These are phyloP conservation scores for Linnemannia hyalina DNA, from an alignment of 192 early-diverging fungal genomes.

Conservation along the genomic window DNA sequence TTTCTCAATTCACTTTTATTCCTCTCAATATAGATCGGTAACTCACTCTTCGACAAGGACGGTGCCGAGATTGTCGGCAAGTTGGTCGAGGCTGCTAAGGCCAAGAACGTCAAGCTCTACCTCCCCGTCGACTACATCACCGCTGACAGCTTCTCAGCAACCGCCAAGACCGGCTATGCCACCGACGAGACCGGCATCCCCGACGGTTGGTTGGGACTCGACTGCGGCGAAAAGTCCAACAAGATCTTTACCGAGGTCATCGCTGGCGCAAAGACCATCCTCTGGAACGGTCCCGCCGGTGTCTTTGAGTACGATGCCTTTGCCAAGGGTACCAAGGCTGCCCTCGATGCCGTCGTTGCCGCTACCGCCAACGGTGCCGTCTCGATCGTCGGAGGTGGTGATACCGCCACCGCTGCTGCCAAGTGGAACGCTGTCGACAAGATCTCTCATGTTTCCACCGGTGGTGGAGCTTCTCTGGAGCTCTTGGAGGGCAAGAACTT, in stretches of 20 bases:
- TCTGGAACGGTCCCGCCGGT: conserved; percentile 99
- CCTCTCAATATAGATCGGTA: conserved; percentile 75
- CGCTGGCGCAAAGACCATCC: conserved; percentile 87
- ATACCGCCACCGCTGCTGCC: conserved; percentile 97
- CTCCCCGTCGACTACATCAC: conserved; percentile 92
- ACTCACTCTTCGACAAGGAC: conserved; percentile 89
- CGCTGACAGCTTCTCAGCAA: conserved; percentile 87
- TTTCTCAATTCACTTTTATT: not conserved
- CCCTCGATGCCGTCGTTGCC: conserved; percentile 88
- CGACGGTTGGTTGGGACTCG: conserved; percentile 93
- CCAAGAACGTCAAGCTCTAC: conserved; percentile 89
- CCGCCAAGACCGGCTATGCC: conserved; percentile 87
- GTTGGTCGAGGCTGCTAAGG: conserved; percentile 91
- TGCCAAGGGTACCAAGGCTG: conserved; percentile 83
- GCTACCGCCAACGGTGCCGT: conserved; percentile 87
- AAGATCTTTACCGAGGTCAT: conserved; percentile 78
- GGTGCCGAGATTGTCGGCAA: conserved; percentile 87
- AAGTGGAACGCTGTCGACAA: conserved; percentile 86
- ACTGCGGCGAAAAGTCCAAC: conserved; percentile 88
- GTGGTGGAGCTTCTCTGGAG: conserved; percentile 97
- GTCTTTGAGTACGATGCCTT: conserved; percentile 99
- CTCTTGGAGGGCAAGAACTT: conserved; percentile 96
- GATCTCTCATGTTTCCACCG: conserved; percentile 95
- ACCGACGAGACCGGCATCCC: conserved; percentile 92
- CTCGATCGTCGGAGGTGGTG: conserved; percentile 97